Conservation (phyloP, 305 asterid species). For the Ajuga reptans region DNA sequence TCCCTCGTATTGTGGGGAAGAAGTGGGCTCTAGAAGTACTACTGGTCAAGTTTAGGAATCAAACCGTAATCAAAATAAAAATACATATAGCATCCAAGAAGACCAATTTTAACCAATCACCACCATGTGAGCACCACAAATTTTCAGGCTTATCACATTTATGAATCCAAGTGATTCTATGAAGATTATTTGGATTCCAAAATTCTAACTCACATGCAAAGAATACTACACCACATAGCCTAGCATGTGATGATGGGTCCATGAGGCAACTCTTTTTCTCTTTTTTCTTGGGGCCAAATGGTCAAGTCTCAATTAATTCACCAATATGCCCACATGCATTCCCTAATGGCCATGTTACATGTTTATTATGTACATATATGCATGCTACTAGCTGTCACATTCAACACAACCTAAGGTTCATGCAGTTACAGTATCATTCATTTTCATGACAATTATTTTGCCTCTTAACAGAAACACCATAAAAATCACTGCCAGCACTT, state of each 20-base stretch:
- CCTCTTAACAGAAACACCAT: not conserved
- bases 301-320: conserved; percentile 26
- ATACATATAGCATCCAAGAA: not conserved
- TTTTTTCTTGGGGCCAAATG: conserved; percentile 23
- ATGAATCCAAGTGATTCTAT: not conserved
- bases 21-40: too few species aligned
- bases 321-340: conserved; percentile 36
- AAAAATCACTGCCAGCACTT: conserved; percentile 4
- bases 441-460: conserved; percentile 23
- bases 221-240: conserved; percentile 23
- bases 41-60: too few species aligned
- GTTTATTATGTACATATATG: conserved; percentile 10
- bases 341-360: conserved; percentile 30
- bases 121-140: conserved; percentile 12
- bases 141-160: not conserved
- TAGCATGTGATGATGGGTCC: conserved; percentile 39
- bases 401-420: conserved; percentile 14
- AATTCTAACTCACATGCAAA: conserved; percentile 22
- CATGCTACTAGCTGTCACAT: conserved; percentile 19
- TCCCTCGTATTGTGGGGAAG: too few species aligned
- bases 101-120: not conserved
- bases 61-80: too few species aligned
- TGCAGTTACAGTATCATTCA: conserved; percentile 14
- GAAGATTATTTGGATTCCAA: conserved; percentile 1
- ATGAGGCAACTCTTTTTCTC: not conserved